Evolutionary conservation across 2,329 filamentous ascomycete species (phyloP), one percentile per base, ranked within the genome.

Genomic region (Epicoccum nigrum): DNA sequence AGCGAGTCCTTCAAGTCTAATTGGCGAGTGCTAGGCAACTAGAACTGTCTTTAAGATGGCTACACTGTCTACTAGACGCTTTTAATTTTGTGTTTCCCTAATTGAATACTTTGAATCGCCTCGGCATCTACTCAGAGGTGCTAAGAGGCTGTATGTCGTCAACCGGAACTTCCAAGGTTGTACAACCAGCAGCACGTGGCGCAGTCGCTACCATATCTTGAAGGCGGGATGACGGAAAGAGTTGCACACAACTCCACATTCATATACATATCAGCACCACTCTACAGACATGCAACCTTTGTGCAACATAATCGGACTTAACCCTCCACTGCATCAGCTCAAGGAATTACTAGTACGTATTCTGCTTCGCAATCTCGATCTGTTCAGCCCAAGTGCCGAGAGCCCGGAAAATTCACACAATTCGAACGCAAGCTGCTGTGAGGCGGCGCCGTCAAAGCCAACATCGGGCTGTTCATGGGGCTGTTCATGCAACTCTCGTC

Each of bases 401-500:
- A n/a, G 16, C 25, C 39, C 43, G 38, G 39, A 33, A 28, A n/a
- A 23, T 39, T 33, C 39, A 15, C 30, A 39, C 43, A 25, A 23
- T 30, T 28, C 12, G 16, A 19, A 39, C 43, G 17, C 49, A 43
- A n/a, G 43, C 19, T 45, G 25, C 23, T 28, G 45, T 45, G 35
- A 40, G 30, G 39, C 34, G 40, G 28, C 44, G 12, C 12, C 27
- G 20, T 17, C 21, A 40, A 32, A 30, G 41, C 53, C 45, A 59
- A 56, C 49, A 56, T 54, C 55, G 45, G 23, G 45, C 52, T 58
- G 44, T 47, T 43, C 47, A 54, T 59, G 60, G 45, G 23, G 45
- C 52, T 58, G 44, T 47, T 43, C 47, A 54, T 59, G 60, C 57
- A 62, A 51, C 47, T 49, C 38, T 43, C 21, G n/a, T 39, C 43